These are phyloP conservation scores for Ostreobium quekettii DNA, from an alignment of 139 green algal genomes.

Conservation along the genomic window DNA sequence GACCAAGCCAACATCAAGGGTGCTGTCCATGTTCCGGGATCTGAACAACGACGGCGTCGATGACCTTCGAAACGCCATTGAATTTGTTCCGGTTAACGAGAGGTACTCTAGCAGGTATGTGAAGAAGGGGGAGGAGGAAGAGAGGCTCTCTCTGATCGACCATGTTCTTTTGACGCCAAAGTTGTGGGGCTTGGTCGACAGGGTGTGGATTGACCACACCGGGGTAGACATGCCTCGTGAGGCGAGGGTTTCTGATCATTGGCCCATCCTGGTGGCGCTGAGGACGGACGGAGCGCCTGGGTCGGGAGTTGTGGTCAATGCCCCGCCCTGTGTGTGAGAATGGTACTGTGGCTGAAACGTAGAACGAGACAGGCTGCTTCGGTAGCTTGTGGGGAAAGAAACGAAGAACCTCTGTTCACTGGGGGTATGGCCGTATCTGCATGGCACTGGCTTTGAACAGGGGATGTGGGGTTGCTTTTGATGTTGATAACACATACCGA, in stretches of 20 bases:
- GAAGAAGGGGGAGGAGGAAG: neutral
- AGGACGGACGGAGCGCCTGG: too few relatives aligned
- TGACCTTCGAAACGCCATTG: conserved; percentile 11
- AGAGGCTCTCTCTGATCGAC: neutral
- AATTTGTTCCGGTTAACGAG: neutral
- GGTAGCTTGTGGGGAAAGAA: too few relatives aligned
- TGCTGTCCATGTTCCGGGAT: conserved; percentile 8
- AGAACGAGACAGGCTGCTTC: too few relatives aligned
- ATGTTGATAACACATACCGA: too few relatives aligned
- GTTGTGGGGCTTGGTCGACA: neutral
- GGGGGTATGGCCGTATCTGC: too few relatives aligned
- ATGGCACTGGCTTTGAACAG: too few relatives aligned
- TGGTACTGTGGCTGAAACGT: too few relatives aligned
- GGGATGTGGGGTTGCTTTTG: too few relatives aligned
- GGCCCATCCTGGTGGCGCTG: conserved; percentile 9
- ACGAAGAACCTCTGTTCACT: too few relatives aligned
- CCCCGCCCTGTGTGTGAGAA: too few relatives aligned
- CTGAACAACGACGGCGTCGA: neutral
- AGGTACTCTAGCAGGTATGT: conserved; percentile 8
- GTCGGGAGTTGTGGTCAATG: too few relatives aligned
- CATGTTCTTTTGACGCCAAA: conserved; percentile 4
- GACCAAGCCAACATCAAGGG: neutral
- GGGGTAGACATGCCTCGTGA: too few relatives aligned
- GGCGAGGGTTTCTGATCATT: conserved; percentile 9
- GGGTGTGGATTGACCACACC: conserved; percentile 8